A percentile compares a stretch with the other conserved stretches of the same genome.
Conservation (phyloP, 352 stramenopile species). For the Pythium apleroticum region DNA sequence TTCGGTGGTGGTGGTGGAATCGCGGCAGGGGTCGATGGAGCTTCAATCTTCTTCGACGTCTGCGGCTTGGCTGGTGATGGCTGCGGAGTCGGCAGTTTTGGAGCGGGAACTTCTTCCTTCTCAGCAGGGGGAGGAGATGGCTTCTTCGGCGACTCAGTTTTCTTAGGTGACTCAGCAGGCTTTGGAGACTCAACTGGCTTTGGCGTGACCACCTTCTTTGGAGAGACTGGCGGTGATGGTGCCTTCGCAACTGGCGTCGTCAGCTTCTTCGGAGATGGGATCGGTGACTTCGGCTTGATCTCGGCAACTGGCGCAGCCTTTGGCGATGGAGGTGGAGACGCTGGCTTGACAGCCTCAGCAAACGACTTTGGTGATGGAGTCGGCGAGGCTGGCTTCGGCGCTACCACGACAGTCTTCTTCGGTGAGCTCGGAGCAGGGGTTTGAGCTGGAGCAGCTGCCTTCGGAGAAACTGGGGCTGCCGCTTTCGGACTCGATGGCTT, state of each 20-base stretch:
- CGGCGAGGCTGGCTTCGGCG: neutral
- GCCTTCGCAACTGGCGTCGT: neutral
- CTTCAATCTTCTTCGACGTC: constrained; percentile 7
- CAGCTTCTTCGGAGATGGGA: constrained; percentile 9
- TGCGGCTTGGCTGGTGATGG: constrained; percentile 10
- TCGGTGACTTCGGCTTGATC: constrained; percentile 19
- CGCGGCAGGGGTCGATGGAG: neutral
- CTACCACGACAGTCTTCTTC: constrained; percentile 9
- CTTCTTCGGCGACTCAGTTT: constrained; percentile 21
- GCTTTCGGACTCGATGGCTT: constrained; percentile 9
- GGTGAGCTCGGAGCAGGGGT: neutral
- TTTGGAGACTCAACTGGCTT: constrained; percentile 20
- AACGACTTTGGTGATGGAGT: neutral
- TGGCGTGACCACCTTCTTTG: constrained; percentile 29
- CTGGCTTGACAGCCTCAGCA: constrained; percentile 1
- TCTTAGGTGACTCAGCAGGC: constrained; percentile 11
- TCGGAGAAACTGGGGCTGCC: neutral
- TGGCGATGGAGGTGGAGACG: neutral
- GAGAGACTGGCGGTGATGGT: constrained; percentile 6
- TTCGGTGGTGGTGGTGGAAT: constrained; percentile 8
- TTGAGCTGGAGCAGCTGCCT: neutral
- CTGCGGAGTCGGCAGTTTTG: constrained; percentile 5
- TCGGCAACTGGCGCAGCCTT: constrained; percentile 6
- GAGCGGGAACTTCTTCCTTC: neutral
- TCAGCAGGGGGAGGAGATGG: neutral